Evolutionary conservation across 225 moss, liverwort and hornwort species (phyloP).

Genomic region (Rhytidiadelphus loreus): DNA sequence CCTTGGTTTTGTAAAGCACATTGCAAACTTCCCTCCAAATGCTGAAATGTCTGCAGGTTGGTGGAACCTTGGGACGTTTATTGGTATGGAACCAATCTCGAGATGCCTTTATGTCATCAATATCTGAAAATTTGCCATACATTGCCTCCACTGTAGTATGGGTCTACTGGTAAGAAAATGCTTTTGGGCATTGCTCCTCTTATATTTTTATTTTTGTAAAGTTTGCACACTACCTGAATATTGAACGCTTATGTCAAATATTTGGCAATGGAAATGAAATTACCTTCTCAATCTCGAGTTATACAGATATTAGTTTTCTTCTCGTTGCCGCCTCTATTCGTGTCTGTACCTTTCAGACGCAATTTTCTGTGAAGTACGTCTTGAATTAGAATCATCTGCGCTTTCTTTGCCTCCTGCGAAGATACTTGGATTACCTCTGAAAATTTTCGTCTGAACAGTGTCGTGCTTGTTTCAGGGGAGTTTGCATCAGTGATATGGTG

Average conservation of each 20-base stretch:
- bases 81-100: slow-evolving; percentile 52
- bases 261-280: not conserved
- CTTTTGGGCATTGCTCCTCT: not conserved
- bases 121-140: slow-evolving; percentile 60
- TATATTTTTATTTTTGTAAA: not conserved
- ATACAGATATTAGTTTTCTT: not conserved
- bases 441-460: not conserved
- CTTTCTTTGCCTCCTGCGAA: not conserved
- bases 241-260: not conserved
- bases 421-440: not conserved
- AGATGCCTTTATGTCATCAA: slow-evolving; percentile 49
- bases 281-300: not conserved
- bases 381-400: not conserved
- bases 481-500: slow-evolving; percentile 97
- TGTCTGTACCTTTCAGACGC: not conserved
- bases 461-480: slow-evolving; percentile 54
- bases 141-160: slow-evolving; percentile 66
- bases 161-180: slow-evolving; percentile 78
- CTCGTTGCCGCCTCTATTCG: not conserved
- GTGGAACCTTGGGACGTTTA: slow-evolving; percentile 72
- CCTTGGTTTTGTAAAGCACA: not conserved
- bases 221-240: not conserved
- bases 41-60: slow-evolving; percentile 45
- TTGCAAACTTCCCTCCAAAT: not conserved
- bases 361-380: not conserved